These are phyloP conservation scores for Sordaria brevicollis DNA, from an alignment of 495 filamentous ascomycete species.

Conservation along the genomic window DNA sequence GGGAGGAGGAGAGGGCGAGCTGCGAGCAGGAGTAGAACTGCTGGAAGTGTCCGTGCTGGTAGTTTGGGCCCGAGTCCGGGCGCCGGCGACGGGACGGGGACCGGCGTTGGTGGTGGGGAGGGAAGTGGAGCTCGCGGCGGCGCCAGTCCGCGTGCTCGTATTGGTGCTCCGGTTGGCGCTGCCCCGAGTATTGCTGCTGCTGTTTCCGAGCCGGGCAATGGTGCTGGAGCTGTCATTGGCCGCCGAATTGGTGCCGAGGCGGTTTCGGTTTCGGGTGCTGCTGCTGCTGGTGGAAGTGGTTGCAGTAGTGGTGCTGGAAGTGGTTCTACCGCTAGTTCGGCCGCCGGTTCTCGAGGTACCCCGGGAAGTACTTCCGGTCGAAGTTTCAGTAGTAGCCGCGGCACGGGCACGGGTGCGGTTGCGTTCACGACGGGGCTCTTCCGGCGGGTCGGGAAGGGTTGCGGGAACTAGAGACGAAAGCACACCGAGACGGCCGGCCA, in stretches of 20 bases:
- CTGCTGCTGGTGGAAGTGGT: not conserved
- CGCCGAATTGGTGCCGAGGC: constrained; percentile 8
- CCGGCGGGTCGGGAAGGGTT: not conserved
- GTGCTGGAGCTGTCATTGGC: not conserved
- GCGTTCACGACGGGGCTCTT: not conserved
- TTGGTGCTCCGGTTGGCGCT: not conserved
- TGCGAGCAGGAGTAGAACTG: not conserved
- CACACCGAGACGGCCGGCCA: not conserved
- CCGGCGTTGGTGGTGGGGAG: not conserved
- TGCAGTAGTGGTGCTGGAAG: not conserved
- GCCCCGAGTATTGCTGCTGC: not conserved
- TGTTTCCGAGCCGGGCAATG: not conserved
- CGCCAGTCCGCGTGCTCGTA: not conserved
- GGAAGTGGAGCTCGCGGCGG: not conserved
- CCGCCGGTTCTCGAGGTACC: not conserved
- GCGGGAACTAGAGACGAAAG: not conserved
- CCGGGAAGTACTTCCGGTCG: not conserved
- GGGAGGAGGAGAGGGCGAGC: constrained; percentile 27
- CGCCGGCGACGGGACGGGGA: not conserved
- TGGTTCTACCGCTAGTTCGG: not conserved
- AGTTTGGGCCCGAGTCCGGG: not conserved
- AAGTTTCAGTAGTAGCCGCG: not conserved
- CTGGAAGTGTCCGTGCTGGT: not conserved
- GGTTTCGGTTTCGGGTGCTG: not conserved
- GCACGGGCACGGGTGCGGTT: not conserved